Conservation (phyloP, 129 eudicot genomes). For the Saposhnikovia divaricata region DNA sequence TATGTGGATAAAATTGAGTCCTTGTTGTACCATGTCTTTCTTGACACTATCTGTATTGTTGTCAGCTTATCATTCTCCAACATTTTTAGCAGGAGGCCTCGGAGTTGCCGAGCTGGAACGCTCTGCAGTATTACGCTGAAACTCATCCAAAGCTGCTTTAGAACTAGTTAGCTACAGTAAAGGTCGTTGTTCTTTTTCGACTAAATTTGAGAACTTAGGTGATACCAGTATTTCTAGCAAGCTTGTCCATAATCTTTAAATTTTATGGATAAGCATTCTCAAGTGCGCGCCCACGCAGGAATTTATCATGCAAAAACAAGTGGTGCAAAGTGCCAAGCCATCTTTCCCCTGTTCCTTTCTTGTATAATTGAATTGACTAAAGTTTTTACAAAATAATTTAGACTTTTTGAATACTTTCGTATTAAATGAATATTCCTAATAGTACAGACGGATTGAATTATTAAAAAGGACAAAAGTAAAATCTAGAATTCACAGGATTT, state of each 20-base stretch:
- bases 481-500: neutral
- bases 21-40: neutral
- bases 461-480: too few relatives aligned
- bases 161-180: neutral
- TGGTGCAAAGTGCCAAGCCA: too few relatives aligned
- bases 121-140: neutral
- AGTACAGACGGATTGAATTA: too few relatives aligned
- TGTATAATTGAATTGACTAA: too few relatives aligned
- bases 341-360: too few relatives aligned
- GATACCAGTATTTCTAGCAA: neutral
- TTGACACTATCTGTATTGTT: neutral
- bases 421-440: too few relatives aligned
- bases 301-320: too few relatives aligned
- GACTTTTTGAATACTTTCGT: too few relatives aligned
- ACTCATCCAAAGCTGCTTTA: neutral
- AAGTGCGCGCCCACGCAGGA: too few relatives aligned
- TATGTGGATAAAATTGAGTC: neutral
- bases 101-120: neutral
- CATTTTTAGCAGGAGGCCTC: neutral
- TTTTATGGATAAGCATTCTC: too few relatives aligned
- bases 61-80: neutral
- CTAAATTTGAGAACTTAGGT: neutral
- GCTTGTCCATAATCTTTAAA: neutral
- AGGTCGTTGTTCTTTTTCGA: neutral
- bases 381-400: too few relatives aligned